phyloP scores from a whole-genome alignment of 1,139 yeast species.

The Scheffersomyces insectosa region DNA sequence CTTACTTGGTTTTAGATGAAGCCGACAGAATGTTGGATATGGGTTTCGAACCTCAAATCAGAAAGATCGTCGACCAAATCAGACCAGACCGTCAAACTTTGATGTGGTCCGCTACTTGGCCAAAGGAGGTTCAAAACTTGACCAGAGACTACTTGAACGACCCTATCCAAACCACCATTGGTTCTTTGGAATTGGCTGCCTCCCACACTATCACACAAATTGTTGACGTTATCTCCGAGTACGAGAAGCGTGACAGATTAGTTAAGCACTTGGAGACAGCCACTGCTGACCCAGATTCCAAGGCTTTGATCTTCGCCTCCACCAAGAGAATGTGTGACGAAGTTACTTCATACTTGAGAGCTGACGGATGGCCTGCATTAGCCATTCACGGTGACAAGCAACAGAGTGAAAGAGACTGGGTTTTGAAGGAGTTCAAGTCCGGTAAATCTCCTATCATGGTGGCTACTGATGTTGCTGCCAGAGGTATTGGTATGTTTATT shows the following conservation, averaged over 20 bases:
- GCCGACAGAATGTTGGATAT: slow-evolving; percentile 96
- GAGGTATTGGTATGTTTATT: slow-evolving; percentile 96
- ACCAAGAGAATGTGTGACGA: slow-evolving; percentile 98
- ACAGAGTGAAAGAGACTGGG: slow-evolving; percentile 99
- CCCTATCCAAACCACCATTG: slow-evolving; percentile 94
- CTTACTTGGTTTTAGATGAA: slow-evolving; percentile 95
- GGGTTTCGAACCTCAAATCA: slow-evolving; percentile 97
- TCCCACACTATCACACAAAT: slow-evolving; percentile 94
- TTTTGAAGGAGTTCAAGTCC: slow-evolving; percentile 82
- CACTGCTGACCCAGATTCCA: slow-evolving; percentile 74
- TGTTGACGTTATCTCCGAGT: slow-evolving; percentile 88
- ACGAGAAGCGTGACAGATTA: slow-evolving; percentile 90
- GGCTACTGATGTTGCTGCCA: slow-evolving; percentile 99
- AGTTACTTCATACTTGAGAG: slow-evolving; percentile 84
- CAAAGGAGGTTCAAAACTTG: slow-evolving; percentile 91
- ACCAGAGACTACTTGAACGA: slow-evolving; percentile 90
- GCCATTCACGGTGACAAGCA: slow-evolving; percentile 99
- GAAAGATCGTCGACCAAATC: slow-evolving; percentile 92
- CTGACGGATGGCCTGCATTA: slow-evolving; percentile 98
- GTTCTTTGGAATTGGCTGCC: slow-evolving; percentile 94
- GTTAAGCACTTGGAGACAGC: slow-evolving; percentile 82
- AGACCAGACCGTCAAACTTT: slow-evolving; percentile 97
- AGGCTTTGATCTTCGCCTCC: slow-evolving; percentile 85
- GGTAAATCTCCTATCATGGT: slow-evolving; percentile 97
- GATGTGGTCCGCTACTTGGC: slow-evolving; percentile 99